A percentile compares a stretch with the other conserved stretches of the same genome.
Conservation (phyloP, 2,329 filamentous ascomycete species). For the Pseudonectria foliicola region DNA sequence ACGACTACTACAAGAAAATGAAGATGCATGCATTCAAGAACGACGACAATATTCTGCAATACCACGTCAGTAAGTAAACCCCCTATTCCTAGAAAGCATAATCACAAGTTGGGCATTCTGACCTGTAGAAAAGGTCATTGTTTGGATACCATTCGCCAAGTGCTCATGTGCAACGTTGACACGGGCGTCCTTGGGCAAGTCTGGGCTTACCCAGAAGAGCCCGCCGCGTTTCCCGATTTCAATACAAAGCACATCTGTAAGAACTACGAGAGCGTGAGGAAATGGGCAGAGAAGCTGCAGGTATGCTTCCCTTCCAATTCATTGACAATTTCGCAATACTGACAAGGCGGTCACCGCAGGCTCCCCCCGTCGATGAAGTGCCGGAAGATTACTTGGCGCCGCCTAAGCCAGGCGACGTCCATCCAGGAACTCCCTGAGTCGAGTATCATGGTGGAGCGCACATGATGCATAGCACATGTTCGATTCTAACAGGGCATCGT, state of each 20-base stretch:
- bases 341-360: constrained; percentile 5
- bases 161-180: constrained; percentile 57
- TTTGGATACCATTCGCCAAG: constrained; percentile 53
- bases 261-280: constrained; percentile 45
- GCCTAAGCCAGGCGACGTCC: constrained; percentile 6
- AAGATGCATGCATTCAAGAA: constrained; percentile 49
- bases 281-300: constrained; percentile 49
- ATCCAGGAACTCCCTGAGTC: constrained; percentile 11
- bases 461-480: too few relatives aligned
- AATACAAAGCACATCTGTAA: constrained; percentile 53
- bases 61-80: constrained; percentile 46
- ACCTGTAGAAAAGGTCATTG: constrained; percentile 37
- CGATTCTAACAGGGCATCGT: too few relatives aligned
- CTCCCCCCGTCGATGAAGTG: constrained; percentile 10
- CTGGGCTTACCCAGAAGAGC: constrained; percentile 42
- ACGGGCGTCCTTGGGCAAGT: constrained; percentile 54
- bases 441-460: too few relatives aligned
- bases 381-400: constrained; percentile 11
- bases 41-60: constrained; percentile 44
- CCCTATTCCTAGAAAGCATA: background rate
- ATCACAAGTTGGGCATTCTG: background rate
- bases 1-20: constrained; percentile 45
- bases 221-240: constrained; percentile 52
- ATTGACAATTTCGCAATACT: background rate
- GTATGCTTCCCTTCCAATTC: constrained; percentile 13